A percentile compares a stretch with the other conserved stretches of the same genome.
Evolutionary conservation across 768 basidiomycete genomes (phyloP).

Genomic region (Lentinula guzmanii): DNA sequence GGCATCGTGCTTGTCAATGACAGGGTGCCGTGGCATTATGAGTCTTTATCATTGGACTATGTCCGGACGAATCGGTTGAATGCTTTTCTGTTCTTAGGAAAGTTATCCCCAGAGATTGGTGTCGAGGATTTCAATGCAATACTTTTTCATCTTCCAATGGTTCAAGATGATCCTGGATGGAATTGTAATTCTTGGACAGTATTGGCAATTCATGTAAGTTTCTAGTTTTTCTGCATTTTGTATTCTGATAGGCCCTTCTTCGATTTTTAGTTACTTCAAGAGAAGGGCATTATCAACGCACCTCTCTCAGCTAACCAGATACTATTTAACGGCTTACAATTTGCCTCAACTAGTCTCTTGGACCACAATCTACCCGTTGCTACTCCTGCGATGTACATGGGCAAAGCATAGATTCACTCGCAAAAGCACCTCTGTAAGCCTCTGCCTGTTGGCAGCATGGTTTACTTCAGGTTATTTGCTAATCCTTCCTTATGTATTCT

Average conservation of each 20-base stretch:
- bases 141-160: not conserved
- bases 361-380: too few relatives aligned
- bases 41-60: not conserved
- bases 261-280: slow-evolving; percentile 24
- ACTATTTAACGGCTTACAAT: too few relatives aligned
- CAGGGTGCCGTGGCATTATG: not conserved
- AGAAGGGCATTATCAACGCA: too few relatives aligned
- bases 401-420: too few relatives aligned
- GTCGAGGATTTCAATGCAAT: not conserved
- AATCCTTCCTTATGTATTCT: too few relatives aligned
- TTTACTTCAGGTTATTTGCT: too few relatives aligned
- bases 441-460: too few relatives aligned
- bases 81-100: not conserved
- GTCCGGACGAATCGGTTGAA: not conserved
- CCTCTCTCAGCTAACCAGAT: too few relatives aligned
- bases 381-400: too few relatives aligned
- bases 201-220: slow-evolving; percentile 26
- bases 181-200: not conserved
- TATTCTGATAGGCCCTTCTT: slow-evolving; percentile 10
- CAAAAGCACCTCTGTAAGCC: too few relatives aligned
- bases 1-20: not conserved
- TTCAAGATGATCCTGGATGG: not conserved
- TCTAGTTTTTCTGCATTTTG: too few relatives aligned
- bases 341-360: too few relatives aligned
- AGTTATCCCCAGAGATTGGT: not conserved